A percentile compares a stretch with the other conserved stretches of the same genome.
These are phyloP conservation scores for Angomonas ambiguus DNA, from an alignment of 208 protist species.

Conservation along the genomic window DNA sequence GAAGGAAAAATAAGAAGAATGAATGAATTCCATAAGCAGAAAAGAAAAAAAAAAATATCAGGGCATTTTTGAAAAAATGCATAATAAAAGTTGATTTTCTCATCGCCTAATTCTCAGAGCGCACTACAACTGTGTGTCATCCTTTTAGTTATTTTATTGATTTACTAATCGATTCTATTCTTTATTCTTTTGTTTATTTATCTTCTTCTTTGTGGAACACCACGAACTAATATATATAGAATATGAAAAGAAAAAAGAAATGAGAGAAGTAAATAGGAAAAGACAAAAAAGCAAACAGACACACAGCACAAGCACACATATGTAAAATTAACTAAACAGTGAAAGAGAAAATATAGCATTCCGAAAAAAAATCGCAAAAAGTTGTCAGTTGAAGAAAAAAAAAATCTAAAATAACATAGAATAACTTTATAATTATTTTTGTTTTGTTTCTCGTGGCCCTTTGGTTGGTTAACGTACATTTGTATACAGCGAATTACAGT, in stretches of 20 bases:
- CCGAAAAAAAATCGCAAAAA: not conserved
- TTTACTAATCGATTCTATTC: not conserved
- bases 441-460: not conserved
- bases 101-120: slow-evolving; percentile 3
- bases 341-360: not conserved
- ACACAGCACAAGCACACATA: too few species aligned
- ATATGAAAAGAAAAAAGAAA: too few species aligned
- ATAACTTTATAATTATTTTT: not conserved
- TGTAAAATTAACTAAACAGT: not conserved
- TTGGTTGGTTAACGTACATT: too few species aligned
- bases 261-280: slow-evolving; percentile 8
- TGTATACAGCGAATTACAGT: too few species aligned
- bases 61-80: not conserved
- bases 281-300: slow-evolving; percentile 13
- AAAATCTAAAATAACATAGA: slow-evolving; percentile 4
- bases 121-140: slow-evolving; percentile 12
- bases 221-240: not conserved
- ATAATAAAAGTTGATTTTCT: not conserved
- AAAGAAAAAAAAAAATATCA: not conserved
- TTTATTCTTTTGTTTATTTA: not conserved
- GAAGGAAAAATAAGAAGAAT: not conserved
- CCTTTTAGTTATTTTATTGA: not conserved
- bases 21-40: not conserved
- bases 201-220: not conserved
- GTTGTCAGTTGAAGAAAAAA: not conserved